Evolutionary conservation across 2,329 filamentous ascomycete genomes (phyloP).

Genomic region (Lasiodiplodia hormozganensis): DNA sequence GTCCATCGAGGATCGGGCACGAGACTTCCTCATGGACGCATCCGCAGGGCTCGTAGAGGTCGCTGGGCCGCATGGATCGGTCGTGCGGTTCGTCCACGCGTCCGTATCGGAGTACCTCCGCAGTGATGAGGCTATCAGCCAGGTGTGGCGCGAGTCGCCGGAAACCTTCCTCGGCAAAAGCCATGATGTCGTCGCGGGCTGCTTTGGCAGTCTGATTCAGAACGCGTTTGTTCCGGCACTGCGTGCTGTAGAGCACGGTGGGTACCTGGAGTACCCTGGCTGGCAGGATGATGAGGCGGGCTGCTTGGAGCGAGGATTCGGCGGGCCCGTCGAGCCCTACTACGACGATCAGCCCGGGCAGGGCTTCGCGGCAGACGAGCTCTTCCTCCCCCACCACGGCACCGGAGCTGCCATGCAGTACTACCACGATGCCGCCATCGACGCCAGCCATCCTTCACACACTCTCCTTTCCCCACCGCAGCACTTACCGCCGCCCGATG

Average conservation of each 20-base stretch:
- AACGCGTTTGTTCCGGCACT: not conserved
- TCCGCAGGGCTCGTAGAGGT: slow-evolving; percentile 3
- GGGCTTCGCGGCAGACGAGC: not conserved
- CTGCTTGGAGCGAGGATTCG: not conserved
- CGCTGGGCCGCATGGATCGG: not conserved
- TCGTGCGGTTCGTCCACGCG: not conserved
- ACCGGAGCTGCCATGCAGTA: not conserved
- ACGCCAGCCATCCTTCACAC: not conserved
- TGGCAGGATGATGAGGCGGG: not conserved
- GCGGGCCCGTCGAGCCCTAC: not conserved
- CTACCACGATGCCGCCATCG: not conserved
- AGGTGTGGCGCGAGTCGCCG: slow-evolving; percentile 3
- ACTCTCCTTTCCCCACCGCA: not conserved
- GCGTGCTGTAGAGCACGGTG: not conserved
- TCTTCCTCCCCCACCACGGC: not conserved
- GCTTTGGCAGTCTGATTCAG: not conserved
- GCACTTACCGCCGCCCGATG: not conserved
- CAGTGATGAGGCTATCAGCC: not conserved
- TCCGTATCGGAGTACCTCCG: not conserved
- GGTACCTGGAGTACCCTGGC: not conserved
- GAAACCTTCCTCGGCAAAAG: not conserved
- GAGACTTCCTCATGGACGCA: not conserved
- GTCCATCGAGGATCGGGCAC: not conserved
- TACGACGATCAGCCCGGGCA: not conserved
- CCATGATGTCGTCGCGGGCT: not conserved